Evolutionary conservation across 768 basidiomycete genomes (phyloP), one percentile per base, ranked within the genome.

Genomic region (Hirschioporus abietinus): DNA sequence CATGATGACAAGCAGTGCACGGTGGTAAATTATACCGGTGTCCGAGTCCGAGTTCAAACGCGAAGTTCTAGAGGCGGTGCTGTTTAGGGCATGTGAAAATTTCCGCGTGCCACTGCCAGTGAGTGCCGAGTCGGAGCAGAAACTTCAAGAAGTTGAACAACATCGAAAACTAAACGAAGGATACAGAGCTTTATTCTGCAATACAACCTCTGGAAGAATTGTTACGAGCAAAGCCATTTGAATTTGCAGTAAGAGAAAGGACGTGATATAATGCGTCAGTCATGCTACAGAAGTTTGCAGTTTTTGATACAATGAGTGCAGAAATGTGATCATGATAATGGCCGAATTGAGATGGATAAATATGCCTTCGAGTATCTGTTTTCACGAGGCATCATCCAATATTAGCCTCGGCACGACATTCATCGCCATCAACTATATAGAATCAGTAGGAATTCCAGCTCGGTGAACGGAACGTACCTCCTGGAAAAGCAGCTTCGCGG

Each of bases 401-500:
- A 95, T 82, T 62, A 96, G 81, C 35, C 94, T 90, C 63, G 95
- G 95, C 20, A 96, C 90, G 60, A 96, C 89, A 74, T 96, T 96
- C 95, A 97, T 97, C 10, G 94, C 95, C 93, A 96, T 94, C 72
- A 97, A 78, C 93, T 96, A 71, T 24, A 62, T 35, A 65, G 18
- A 66, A 34, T 65, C 24, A 68, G 30, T 12, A 60, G 59, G 64
- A 35, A 36, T 36, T 61, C 15, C 52, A 67, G 64, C 1, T 67
- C 66, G 26, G 64, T 42, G 36, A 8, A 35, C 69, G 58, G 59
- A 59, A 74, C 84, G 26, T 70, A 90, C 92, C 86, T 95, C 93
- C 77, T 94, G 93, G 81, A 95, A 95, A 27, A 95, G 79, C 67
- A 95, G 72, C 77, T 99, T 98, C 64, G 96, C 95, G 9, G 96